A percentile compares a stretch with the other conserved stretches of the same genome.
phyloP scores from a whole-genome alignment of 192 early-diverging fungal genomes.

The Mortierella hygrophila region DNA sequence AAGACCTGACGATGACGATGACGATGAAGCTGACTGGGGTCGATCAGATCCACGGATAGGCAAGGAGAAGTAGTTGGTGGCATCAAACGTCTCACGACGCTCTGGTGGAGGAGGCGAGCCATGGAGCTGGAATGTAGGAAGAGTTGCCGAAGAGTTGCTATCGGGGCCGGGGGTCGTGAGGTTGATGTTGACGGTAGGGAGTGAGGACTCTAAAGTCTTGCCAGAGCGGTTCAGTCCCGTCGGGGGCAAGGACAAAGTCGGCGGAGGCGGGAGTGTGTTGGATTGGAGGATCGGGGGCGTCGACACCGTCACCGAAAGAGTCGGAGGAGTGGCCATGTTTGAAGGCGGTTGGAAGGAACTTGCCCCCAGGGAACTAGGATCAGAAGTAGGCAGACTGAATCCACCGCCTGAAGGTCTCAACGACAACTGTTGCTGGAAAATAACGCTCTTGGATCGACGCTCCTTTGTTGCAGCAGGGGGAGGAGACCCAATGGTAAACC shows the following conservation, averaged over 20 bases:
- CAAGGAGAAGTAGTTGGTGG: neutral
- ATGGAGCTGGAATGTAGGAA: neutral
- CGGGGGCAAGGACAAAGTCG: neutral
- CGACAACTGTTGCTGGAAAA: conserved; percentile 11
- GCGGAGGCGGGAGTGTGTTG: neutral
- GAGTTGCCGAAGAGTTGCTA: neutral
- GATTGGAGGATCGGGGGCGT: neutral
- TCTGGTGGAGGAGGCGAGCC: neutral
- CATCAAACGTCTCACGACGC: neutral
- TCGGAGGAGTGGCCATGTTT: neutral
- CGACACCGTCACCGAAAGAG: conserved; percentile 2
- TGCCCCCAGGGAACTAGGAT: neutral
- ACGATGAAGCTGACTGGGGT: neutral
- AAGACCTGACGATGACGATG: neutral
- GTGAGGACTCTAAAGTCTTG: neutral
- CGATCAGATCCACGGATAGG: neutral
- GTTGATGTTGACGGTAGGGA: conserved; percentile 6
- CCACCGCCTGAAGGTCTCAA: neutral
- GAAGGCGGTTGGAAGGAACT: neutral
- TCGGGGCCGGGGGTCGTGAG: neutral
- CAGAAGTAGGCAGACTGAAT: neutral
- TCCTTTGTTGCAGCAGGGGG: conserved; percentile 15
- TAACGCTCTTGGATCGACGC: conserved; percentile 32
- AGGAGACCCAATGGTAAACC: conserved; percentile 2
- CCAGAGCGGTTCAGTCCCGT: neutral